These are phyloP conservation scores for Chimonanthus praecox DNA, from an alignment of 164 flowering plant species.

Conservation along the genomic window DNA sequence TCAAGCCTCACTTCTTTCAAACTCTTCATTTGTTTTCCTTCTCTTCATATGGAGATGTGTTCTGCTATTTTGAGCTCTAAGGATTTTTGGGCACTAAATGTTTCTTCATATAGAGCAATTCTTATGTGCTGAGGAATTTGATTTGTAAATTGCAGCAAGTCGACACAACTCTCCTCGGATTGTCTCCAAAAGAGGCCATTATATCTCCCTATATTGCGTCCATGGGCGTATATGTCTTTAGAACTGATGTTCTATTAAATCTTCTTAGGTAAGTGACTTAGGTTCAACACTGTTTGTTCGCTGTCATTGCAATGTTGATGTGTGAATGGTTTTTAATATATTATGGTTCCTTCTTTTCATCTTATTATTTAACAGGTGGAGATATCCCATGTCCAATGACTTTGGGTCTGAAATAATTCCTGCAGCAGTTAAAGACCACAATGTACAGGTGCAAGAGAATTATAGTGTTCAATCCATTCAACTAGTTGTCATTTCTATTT, in stretches of 20 bases:
- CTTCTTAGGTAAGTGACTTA: conserved; percentile 37
- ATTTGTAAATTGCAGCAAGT: conserved; percentile 50
- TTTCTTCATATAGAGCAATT: too few relatives aligned
- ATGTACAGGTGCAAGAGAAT: conserved; percentile 52
- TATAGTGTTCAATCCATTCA: neutral
- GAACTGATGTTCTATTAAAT: conserved; percentile 60
- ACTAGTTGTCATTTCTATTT: neutral
- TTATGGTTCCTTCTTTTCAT: neutral
- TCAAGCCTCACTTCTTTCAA: neutral
- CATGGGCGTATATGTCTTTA: conserved; percentile 93
- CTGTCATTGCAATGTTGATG: neutral
- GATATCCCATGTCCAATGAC: conserved; percentile 84
- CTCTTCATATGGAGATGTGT: too few relatives aligned
- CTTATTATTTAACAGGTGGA: conserved; percentile 27
- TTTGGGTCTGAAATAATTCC: conserved; percentile 98
- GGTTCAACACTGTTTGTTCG: neutral
- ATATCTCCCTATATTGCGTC: conserved; percentile 84
- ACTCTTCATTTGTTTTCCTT: neutral
- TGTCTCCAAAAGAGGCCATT: conserved; percentile 59
- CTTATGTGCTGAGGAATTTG: neutral
- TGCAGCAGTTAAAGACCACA: conserved; percentile 63
- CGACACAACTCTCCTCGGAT: conserved; percentile 68
- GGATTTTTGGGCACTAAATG: too few relatives aligned
- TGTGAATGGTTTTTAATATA: neutral
- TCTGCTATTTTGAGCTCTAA: too few relatives aligned